phyloP scores from a whole-genome alignment of 371 early-diverging fungal genomes.

The Mortierella polycephala region DNA sequence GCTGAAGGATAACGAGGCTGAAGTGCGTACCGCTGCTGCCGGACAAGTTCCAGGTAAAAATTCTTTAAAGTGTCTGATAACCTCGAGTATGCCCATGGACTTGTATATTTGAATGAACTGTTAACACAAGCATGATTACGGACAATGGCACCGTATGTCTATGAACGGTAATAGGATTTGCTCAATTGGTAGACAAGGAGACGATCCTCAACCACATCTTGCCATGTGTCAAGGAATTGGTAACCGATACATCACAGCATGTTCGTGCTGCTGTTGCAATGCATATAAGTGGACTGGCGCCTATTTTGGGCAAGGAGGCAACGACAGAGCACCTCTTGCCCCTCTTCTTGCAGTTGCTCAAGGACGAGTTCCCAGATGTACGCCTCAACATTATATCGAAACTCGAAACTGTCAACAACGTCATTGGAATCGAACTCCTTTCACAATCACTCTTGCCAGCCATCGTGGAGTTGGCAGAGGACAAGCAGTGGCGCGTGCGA shows the following conservation, averaged over 20 bases:
- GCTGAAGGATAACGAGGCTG: conserved; percentile 95
- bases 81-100: conserved; percentile 1
- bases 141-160: too few relatives aligned
- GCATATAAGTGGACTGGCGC: conserved; percentile 95
- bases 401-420: conserved; percentile 93
- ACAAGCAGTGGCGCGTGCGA: conserved; percentile 99
- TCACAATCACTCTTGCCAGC: conserved; percentile 97
- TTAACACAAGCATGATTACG: too few relatives aligned
- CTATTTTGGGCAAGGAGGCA: conserved; percentile 94
- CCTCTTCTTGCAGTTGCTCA: conserved; percentile 92
- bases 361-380: conserved; percentile 97
- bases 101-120: too few relatives aligned
- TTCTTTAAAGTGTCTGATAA: background rate
- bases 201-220: conserved; percentile 83
- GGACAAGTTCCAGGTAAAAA: conserved; percentile 84
- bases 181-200: conserved; percentile 82
- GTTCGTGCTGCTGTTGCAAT: conserved; percentile 96
- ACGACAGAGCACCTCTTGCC: conserved; percentile 96
- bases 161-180: conserved; percentile 70
- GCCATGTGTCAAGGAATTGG: conserved; percentile 91
- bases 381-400: conserved; percentile 98
- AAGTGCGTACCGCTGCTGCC: conserved; percentile 96
- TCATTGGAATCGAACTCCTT: conserved; percentile 96
- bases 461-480: conserved; percentile 97
- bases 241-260: conserved; percentile 94